A percentile compares a stretch with the other conserved stretches of the same genome.
Evolutionary conservation across 306 rosid genomes (phyloP).

Genomic region (Hippophae gyantsensis): DNA sequence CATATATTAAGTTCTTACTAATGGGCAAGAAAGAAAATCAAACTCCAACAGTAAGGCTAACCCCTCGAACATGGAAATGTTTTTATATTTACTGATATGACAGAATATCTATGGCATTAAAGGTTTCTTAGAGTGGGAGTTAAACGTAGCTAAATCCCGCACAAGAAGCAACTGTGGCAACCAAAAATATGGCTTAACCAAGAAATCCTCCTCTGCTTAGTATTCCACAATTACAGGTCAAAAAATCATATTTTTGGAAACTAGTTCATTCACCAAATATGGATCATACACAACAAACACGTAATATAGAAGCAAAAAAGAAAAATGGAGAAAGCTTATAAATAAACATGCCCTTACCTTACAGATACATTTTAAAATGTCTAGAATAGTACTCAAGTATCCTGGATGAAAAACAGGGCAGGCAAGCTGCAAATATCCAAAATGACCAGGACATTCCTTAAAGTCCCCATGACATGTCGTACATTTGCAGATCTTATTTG

Average conservation of each 20-base stretch:
- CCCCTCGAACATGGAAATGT: no score
- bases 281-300: background rate
- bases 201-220: background rate
- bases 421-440: constrained; percentile 55
- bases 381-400: constrained; percentile 41
- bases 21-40: no score
- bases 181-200: background rate
- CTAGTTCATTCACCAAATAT: background rate
- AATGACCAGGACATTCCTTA: constrained; percentile 75
- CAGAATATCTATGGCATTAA: no score
- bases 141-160: background rate
- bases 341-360: constrained; percentile 40
- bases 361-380: constrained; percentile 80
- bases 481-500: constrained; percentile 47
- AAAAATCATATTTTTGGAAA: background rate
- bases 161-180: background rate
- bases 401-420: constrained; percentile 78
- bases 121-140: background rate
- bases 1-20: no score
- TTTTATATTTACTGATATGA: no score
- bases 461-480: constrained; percentile 62
- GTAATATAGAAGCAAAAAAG: background rate
- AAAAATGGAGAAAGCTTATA: background rate
- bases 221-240: background rate
- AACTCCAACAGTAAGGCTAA: no score